Evolutionary conservation across 2,329 filamentous ascomycete genomes (phyloP).

Genomic region (Dichotomopilus funicola): DNA sequence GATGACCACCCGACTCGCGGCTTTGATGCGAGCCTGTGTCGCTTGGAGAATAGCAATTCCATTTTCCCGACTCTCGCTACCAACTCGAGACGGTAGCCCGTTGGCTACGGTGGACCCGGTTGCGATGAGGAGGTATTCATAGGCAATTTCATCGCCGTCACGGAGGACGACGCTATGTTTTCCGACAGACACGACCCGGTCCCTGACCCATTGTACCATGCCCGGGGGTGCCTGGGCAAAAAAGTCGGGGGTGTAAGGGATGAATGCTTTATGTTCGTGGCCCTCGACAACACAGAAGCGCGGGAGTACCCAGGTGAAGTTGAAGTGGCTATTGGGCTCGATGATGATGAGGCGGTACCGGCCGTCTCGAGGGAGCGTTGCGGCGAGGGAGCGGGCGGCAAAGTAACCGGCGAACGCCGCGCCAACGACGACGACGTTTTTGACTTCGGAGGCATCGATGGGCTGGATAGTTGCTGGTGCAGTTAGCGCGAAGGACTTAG

Average conservation of each 20-base stretch:
- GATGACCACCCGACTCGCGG: constrained; percentile 40
- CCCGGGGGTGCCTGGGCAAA: constrained; percentile 21
- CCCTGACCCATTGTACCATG: constrained; percentile 17
- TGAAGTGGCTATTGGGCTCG: constrained; percentile 55
- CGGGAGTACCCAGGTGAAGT: constrained; percentile 55
- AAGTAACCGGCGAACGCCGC: constrained; percentile 52
- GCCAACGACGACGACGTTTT: constrained; percentile 50
- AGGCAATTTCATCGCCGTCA: constrained; percentile 41
- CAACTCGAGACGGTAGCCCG: constrained; percentile 43
- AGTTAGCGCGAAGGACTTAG: constrained; percentile 6
- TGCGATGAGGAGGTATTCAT: constrained; percentile 51
- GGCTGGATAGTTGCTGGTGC: not conserved
- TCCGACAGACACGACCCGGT: constrained; percentile 34
- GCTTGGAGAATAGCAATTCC: constrained; percentile 38
- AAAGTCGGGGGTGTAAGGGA: constrained; percentile 41
- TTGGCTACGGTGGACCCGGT: constrained; percentile 43
- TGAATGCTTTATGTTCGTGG: constrained; percentile 53
- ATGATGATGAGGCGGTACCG: constrained; percentile 48
- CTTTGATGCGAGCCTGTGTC: constrained; percentile 41
- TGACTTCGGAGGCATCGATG: constrained; percentile 10
- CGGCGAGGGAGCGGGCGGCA: constrained; percentile 41
- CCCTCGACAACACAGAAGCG: constrained; percentile 50
- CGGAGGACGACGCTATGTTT: constrained; percentile 35
- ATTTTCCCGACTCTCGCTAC: constrained; percentile 34
- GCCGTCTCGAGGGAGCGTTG: constrained; percentile 40